Conservation (phyloP, 2,329 filamentous ascomycete genomes). For the Xylaria sp. region DNA sequence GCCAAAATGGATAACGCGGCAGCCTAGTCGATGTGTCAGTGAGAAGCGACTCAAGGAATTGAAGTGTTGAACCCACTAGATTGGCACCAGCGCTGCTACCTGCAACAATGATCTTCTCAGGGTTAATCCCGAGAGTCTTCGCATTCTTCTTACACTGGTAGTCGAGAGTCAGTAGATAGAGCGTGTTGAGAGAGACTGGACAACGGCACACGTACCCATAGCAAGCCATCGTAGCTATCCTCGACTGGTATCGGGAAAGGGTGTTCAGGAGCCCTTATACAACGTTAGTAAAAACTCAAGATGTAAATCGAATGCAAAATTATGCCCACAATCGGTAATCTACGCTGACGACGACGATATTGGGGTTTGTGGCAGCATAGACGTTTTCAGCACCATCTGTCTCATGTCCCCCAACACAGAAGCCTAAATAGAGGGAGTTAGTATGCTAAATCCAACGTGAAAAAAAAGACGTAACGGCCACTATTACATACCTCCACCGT, state of each 20-base stretch:
- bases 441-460: not conserved
- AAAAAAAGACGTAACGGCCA: not conserved
- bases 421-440: slow-evolving; percentile 13
- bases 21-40: slow-evolving; percentile 19
- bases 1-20: slow-evolving; percentile 24
- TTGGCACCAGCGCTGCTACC: slow-evolving; percentile 36
- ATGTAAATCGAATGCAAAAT: not conserved
- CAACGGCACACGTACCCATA: slow-evolving; percentile 49
- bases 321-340: slow-evolving; percentile 52
- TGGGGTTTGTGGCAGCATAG: slow-evolving; percentile 48
- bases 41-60: not conserved
- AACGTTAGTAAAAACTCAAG: slow-evolving; percentile 31
- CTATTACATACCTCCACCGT: slow-evolving; percentile 50
- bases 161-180: not conserved
- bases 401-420: slow-evolving; percentile 49
- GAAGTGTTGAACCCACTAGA: slow-evolving; percentile 17
- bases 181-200: not conserved
- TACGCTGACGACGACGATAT: slow-evolving; percentile 53
- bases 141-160: slow-evolving; percentile 33
- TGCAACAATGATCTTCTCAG: slow-evolving; percentile 34
- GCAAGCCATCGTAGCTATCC: slow-evolving; percentile 62
- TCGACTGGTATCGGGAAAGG: slow-evolving; percentile 62
- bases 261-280: slow-evolving; percentile 60
- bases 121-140: slow-evolving; percentile 29
- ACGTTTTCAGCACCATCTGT: slow-evolving; percentile 53